Conservation (phyloP, 352 stramenopile genomes). For the Pythium coloratum region DNA sequence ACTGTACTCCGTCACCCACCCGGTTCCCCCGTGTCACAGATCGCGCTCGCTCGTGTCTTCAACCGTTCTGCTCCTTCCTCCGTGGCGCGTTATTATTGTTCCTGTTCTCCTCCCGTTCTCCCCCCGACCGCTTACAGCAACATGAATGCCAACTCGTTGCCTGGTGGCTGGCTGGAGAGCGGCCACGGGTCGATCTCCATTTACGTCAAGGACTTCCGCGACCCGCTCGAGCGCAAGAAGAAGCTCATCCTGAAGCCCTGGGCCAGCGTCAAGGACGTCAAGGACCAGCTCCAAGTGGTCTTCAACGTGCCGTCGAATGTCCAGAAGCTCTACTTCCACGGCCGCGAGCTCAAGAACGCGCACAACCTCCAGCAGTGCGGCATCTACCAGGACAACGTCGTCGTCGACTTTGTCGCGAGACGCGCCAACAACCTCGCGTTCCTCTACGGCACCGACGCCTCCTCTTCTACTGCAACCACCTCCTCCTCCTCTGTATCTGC, state of each 20-base stretch:
- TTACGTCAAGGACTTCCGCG: constrained; percentile 80
- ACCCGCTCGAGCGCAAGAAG: constrained; percentile 79
- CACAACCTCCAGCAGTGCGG: constrained; percentile 83
- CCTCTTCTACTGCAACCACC: not conserved
- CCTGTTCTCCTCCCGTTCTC: not conserved
- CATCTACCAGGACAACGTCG: constrained; percentile 80
- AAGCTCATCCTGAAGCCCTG: constrained; percentile 80
- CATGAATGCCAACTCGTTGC: constrained; percentile 71
- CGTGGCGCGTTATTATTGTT: no score
- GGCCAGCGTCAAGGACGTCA: constrained; percentile 85
- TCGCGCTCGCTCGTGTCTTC: not conserved
- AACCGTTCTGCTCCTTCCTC: no score
- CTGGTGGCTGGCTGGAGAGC: constrained; percentile 74
- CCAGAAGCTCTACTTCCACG: constrained; percentile 83
- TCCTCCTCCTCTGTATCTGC: not conserved
- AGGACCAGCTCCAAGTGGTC: constrained; percentile 82
- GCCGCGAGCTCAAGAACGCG: constrained; percentile 78
- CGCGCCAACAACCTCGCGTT: constrained; percentile 56
- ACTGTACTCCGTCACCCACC: not conserved
- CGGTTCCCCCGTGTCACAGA: not conserved
- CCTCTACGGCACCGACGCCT: constrained; percentile 33
- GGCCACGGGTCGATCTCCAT: constrained; percentile 68
- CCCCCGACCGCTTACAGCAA: not conserved
- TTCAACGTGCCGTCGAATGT: constrained; percentile 78
- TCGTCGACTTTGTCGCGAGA: constrained; percentile 76